A percentile compares a stretch with the other conserved stretches of the same genome.
These are phyloP conservation scores for Rutstroemia sp. DNA, from an alignment of 2,329 filamentous ascomycete genomes.

Conservation along the genomic window DNA sequence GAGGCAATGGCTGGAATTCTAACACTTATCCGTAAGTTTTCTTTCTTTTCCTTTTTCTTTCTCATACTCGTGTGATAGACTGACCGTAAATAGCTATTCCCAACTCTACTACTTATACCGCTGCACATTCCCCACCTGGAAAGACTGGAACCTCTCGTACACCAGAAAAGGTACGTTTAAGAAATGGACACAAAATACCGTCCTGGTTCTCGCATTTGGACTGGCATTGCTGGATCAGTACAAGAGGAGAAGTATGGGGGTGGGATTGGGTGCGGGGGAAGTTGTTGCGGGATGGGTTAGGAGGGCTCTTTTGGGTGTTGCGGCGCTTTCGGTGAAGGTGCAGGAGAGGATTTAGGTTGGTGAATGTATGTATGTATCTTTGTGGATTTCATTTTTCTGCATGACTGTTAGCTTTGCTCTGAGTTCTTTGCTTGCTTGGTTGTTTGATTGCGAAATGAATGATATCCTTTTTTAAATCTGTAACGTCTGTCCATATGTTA, in stretches of 20 bases:
- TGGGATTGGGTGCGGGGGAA: not conserved
- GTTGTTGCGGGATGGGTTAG: not conserved
- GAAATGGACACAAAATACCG: conserved; percentile 17
- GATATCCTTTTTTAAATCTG: no score
- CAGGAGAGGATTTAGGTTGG: no score
- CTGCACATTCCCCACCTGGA: conserved; percentile 46
- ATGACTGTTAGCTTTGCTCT: no score
- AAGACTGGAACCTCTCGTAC: conserved; percentile 45
- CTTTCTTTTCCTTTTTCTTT: no score
- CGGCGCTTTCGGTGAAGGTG: no score
- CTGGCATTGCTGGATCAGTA: not conserved
- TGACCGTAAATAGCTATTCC: conserved; percentile 33
- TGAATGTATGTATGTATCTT: no score
- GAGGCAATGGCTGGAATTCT: conserved; percentile 40
- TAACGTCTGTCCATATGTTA: no score
- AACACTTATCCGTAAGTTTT: conserved; percentile 38
- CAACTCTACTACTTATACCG: conserved; percentile 43
- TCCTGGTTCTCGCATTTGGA: not conserved
- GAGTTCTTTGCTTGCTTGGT: no score
- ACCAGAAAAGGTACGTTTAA: conserved; percentile 39
- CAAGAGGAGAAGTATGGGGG: not conserved
- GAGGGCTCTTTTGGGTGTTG: no score
- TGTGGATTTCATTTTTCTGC: no score
- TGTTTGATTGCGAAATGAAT: no score
- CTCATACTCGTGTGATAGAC: not conserved